Base-by-base conservation (phyloP, 2,329 filamentous ascomycete species). In the Curvularia eragrostidis region DNA sequence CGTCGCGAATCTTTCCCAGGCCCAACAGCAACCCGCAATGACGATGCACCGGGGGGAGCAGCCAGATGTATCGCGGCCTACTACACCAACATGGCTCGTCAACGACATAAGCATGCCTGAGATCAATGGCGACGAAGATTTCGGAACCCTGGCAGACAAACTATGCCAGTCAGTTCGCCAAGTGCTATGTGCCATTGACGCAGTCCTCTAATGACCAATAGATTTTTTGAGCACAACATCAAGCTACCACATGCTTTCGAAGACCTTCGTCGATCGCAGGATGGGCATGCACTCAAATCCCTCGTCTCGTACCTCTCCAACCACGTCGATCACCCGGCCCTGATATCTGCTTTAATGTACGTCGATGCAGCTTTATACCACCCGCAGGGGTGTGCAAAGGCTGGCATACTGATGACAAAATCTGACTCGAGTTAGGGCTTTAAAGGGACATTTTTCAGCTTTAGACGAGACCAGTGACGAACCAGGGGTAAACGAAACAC, bases 321-420 rank as follows among this genome's bases (percentile, higher is more conserved):
- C 21, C 83, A 83, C 19, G 88, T 88, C 67, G 86, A 85, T 56
- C 90, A 93, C 71, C 87, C 85, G 5, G 86, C 85, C 58, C 85
- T 91, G 53, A 87, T 93, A 43, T 90, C 89, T 69, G 89, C 90
- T 48, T 79, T 93, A 30, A 79, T 93, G 88, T 91, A 79, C 74
- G 87, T 84, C 43, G 21, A 34, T 24, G 34, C 54, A 21, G 26
- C 10, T 28, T 15, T 42, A 47, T 12, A 43, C 43, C 41, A 21
- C 46, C 39, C 19, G 7, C n/a, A 26, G n/a, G 3, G 10, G 24
- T 5, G 21, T 26, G 13, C 23, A 23, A 34, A 32, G 28, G 24
- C 6, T 0, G 18, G 5, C 7, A 5, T 30, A 13, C 1, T 26
- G 9, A 4, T 5, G 12, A 48, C 26, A 9, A 28, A 44, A 13